Evolutionary conservation across 768 basidiomycete species (phyloP).

Genomic region (Terana coerulea): DNA sequence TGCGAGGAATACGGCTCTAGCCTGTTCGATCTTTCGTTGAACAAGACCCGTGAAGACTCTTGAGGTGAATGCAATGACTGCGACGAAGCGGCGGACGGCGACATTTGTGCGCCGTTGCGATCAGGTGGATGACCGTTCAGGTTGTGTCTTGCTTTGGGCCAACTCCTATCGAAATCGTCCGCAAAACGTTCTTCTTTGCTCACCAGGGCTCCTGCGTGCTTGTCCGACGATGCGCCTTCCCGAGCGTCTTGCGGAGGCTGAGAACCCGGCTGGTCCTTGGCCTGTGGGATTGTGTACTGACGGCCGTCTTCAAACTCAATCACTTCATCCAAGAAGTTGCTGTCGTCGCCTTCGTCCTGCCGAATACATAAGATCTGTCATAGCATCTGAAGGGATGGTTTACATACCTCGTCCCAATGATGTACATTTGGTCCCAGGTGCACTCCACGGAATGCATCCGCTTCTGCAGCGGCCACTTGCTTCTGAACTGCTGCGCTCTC

Average conservation of each 20-base stretch:
- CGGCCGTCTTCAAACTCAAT: slow-evolving; percentile 96
- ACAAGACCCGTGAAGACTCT: slow-evolving; percentile 72
- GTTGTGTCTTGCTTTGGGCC: slow-evolving; percentile 72
- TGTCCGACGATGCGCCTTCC: background rate
- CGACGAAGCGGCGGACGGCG: slow-evolving; percentile 33
- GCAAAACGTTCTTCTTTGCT: slow-evolving; percentile 86
- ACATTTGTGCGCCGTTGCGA: slow-evolving; percentile 35
- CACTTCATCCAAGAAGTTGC: slow-evolving; percentile 82
- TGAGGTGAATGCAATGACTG: slow-evolving; percentile 44
- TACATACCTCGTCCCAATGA: slow-evolving; percentile 95
- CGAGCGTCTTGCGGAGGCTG: slow-evolving; percentile 4
- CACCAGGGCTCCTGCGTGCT: slow-evolving; percentile 42
- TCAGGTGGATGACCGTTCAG: slow-evolving; percentile 31
- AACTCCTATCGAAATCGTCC: slow-evolving; percentile 94
- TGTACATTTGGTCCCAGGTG: slow-evolving; percentile 92
- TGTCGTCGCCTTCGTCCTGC: slow-evolving; percentile 90
- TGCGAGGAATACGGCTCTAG: slow-evolving; percentile 77
- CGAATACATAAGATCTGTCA: slow-evolving; percentile 6
- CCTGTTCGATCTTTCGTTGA: slow-evolving; percentile 91
- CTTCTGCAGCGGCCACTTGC: slow-evolving; percentile 70
- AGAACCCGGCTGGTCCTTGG: background rate
- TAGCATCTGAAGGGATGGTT: background rate
- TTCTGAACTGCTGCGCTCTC: slow-evolving; percentile 52
- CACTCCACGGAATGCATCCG: slow-evolving; percentile 92
- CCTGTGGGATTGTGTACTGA: slow-evolving; percentile 71